Conservation (phyloP, 2,329 filamentous ascomycete genomes). For the Aspergillus proliferans region DNA sequence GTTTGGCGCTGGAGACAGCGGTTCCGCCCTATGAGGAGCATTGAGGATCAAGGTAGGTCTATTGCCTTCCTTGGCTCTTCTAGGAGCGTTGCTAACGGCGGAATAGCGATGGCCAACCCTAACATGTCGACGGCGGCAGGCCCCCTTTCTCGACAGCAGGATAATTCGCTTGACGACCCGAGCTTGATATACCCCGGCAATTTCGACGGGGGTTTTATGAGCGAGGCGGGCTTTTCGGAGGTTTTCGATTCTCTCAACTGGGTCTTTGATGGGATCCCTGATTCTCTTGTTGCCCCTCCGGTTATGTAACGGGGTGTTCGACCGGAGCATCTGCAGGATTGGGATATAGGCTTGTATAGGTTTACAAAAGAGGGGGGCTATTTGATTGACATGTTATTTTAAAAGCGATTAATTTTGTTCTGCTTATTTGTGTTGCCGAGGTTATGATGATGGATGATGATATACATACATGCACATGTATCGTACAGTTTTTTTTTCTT, state of each 20-base stretch:
- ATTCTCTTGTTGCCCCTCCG: constrained; percentile 45
- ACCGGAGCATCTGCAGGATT: neutral
- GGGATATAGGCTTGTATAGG: too few species aligned
- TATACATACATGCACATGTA: too few species aligned
- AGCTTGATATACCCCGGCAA: constrained; percentile 28
- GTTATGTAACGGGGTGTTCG: constrained; percentile 17
- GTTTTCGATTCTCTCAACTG: constrained; percentile 88
- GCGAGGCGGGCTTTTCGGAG: constrained; percentile 53
- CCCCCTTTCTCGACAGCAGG: constrained; percentile 21
- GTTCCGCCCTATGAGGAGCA: constrained; percentile 58
- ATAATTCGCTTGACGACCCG: constrained; percentile 25
- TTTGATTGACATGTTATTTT: too few species aligned
- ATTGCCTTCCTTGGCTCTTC: neutral
- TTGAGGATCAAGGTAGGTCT: constrained; percentile 57
- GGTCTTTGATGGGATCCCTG: constrained; percentile 79
- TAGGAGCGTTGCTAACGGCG: constrained; percentile 5
- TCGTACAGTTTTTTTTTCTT: too few species aligned
- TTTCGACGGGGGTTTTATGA: constrained; percentile 34
- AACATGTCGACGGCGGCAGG: constrained; percentile 26
- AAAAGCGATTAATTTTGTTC: too few species aligned
- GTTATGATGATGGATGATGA: too few species aligned
- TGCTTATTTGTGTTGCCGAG: too few species aligned
- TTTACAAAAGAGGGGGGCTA: too few species aligned
- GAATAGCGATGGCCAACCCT: constrained; percentile 28
- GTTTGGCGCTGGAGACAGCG: constrained; percentile 61